Conservation (phyloP, 176 grass and related monocot genomes). For the Rhynchospora tenuis region DNA sequence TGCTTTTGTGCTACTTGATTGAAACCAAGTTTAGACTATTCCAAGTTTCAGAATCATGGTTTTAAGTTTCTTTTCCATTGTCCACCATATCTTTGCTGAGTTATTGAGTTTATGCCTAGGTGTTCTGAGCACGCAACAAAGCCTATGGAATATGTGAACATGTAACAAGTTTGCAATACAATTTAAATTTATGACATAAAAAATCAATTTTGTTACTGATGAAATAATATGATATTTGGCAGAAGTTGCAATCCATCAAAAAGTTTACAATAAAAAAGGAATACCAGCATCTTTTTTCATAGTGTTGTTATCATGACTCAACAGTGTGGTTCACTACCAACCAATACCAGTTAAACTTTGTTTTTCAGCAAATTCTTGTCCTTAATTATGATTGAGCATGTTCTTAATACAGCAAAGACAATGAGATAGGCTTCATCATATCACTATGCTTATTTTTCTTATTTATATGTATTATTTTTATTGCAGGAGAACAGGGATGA, state of each 20-base stretch:
- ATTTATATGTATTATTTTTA: neutral
- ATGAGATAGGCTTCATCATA: neutral
- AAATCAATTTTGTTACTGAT: neutral
- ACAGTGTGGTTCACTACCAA: neutral
- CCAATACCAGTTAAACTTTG: neutral
- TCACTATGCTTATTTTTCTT: neutral
- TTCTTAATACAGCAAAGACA: neutral
- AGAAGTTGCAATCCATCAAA: neutral
- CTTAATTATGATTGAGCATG: neutral
- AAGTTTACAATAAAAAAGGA: neutral
- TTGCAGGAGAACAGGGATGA: constrained; percentile 61
- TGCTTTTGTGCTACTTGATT: neutral
- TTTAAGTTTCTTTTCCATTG: neutral
- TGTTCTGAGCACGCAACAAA: neutral
- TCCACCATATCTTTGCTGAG: neutral
- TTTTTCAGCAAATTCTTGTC: neutral
- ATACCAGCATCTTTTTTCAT: neutral
- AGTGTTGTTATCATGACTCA: neutral
- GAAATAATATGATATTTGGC: neutral
- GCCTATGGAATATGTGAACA: neutral
- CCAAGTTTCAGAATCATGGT: too few species aligned
- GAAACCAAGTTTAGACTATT: neutral
- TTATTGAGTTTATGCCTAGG: neutral
- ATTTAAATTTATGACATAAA: neutral
- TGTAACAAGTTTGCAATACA: neutral